Evolutionary conservation across 805 yeast genomes (phyloP).

Genomic region (Candida easanensis): DNA sequence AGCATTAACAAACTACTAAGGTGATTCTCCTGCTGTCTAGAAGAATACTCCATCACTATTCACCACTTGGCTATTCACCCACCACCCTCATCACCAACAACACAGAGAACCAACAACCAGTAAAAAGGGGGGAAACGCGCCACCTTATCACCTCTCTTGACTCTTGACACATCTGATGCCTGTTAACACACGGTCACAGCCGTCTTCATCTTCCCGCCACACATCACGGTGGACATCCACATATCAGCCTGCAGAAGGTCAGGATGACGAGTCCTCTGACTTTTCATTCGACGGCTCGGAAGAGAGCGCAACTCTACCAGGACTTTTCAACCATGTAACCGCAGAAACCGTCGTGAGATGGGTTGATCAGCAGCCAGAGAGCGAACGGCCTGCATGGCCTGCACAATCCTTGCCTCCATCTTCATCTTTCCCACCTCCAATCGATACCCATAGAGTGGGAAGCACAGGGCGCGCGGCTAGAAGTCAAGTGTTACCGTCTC

Average conservation of each 20-base stretch:
- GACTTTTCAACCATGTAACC: neutral
- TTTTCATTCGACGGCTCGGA: constrained; percentile 1
- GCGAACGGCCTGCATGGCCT: neutral
- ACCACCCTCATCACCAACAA: no score
- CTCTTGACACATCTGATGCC: neutral
- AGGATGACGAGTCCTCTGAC: neutral
- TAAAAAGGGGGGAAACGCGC: no score
- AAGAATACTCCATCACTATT: no score
- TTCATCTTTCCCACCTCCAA: neutral
- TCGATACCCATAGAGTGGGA: neutral
- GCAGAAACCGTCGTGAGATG: constrained; percentile 2
- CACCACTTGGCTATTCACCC: no score
- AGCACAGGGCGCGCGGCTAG: neutral
- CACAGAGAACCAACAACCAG: no score
- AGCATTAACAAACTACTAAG: no score
- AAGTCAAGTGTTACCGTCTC: neutral
- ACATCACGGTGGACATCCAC: no score
- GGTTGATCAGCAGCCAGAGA: constrained; percentile 4
- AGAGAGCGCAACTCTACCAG: neutral
- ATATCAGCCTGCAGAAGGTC: neutral
- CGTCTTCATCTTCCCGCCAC: no score
- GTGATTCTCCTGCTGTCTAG: no score
- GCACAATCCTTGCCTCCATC: neutral
- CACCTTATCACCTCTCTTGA: neutral
- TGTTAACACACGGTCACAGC: neutral